Base-by-base conservation (phyloP, 257 asterid genomes). In the Solanum chmielewskii region DNA sequence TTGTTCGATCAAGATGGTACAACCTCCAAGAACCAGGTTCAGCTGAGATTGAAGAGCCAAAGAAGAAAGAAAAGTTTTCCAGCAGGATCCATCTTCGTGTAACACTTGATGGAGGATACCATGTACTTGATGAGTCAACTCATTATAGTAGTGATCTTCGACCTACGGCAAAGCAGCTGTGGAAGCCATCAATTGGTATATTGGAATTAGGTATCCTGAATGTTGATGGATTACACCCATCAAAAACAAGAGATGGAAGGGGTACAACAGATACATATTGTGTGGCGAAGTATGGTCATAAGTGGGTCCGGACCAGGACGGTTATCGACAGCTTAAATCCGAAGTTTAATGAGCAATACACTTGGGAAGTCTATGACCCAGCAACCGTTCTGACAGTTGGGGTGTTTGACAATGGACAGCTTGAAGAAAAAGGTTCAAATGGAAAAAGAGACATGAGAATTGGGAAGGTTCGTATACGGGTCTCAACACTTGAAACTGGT, bases 351-450 rank as follows among this genome's bases (percentile, higher is more conserved):
- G 99, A 96, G 90, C 99, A 96, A 90, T 96, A 96, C 87, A 90
- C 95, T 25, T 96, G 99, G 99, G 99, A 96, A 87, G 99, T 96
- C 89, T 94, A 88, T 66, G 98, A 96, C 90, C 98, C 98, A 35
- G 93, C 99, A 84, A 96, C 99, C 9, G 99, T 96, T 87, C 92
- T 96, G 41, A 95, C 98, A 6, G 87, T 96, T 25, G 99, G 98
- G 73, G 98, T 96, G 91, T 95, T 96, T 15, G 98, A 95, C 49
- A 94, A 93, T 82, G 92, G 94, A 6, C 93, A 92, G 21, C 85
- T 92, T 21, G 91, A 87, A 4, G 93, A 94, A 52, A 91, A 87
- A 86, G 88, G 89, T 80, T 88, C 93, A 14, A 86, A 90, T 82
- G 94, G 93, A 5, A 87, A 92, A 84, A 87, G 90, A 70, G 99